phyloP scores from a whole-genome alignment of 1,284 basidiomycete genomes.

The Moniliella sp. region DNA sequence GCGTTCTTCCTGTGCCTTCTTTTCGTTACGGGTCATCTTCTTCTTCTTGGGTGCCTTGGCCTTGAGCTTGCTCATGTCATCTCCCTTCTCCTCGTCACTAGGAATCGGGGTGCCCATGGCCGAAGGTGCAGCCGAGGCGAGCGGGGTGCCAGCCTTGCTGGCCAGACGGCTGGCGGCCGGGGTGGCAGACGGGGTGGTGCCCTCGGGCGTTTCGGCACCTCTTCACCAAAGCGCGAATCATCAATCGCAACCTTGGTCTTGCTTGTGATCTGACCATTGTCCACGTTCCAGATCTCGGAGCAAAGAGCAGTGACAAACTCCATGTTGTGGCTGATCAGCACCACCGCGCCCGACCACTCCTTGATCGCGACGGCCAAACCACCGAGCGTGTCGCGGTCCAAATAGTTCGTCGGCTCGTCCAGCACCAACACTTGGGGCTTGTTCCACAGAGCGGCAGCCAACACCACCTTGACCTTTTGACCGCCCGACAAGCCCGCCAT shows the following conservation, averaged over 20 bases:
- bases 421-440: slow-evolving; percentile 28
- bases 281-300: slow-evolving; percentile 44
- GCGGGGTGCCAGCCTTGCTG: slow-evolving; percentile 31
- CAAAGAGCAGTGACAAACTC: slow-evolving; percentile 32
- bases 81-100: slow-evolving; percentile 35
- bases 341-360: slow-evolving; percentile 85
- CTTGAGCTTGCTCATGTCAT: slow-evolving; percentile 31
- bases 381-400: slow-evolving; percentile 46
- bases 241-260: no score
- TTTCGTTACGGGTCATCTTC: slow-evolving; percentile 31
- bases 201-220: slow-evolving; percentile 36
- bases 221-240: slow-evolving; percentile 56
- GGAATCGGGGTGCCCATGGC: slow-evolving; percentile 36
- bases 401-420: slow-evolving; percentile 72
- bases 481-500: slow-evolving; percentile 36
- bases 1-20: slow-evolving; percentile 31
- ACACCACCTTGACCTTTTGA: slow-evolving; percentile 76
- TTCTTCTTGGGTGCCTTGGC: slow-evolving; percentile 29
- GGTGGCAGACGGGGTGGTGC: slow-evolving; percentile 32
- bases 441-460: slow-evolving; percentile 33
- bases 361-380: slow-evolving; percentile 85
- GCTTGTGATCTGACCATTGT: slow-evolving; percentile 56
- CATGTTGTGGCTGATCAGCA: slow-evolving; percentile 82
- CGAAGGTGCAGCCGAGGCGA: slow-evolving; percentile 30
- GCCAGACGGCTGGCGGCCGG: slow-evolving; percentile 34